A percentile compares a stretch with the other conserved stretches of the same genome.
Conservation (phyloP, 176 grass and related monocot species). For the Eragrostis curvula region DNA sequence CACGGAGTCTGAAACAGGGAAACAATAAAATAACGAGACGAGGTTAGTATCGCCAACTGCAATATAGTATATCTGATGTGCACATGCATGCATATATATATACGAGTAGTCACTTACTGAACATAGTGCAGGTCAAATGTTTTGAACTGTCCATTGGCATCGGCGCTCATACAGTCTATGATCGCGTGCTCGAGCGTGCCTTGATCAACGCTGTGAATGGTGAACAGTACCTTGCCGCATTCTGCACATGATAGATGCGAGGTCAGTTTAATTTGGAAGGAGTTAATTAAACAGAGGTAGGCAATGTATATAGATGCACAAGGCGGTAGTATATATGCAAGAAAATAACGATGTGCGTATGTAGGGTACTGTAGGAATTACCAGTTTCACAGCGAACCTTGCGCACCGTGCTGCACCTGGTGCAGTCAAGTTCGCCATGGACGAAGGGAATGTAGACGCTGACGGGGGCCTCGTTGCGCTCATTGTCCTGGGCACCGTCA, state of each 20-base stretch:
- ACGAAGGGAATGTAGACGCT: not conserved
- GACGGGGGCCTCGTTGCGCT: not conserved
- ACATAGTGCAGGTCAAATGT: not conserved
- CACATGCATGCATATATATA: no score
- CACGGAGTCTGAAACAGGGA: not conserved
- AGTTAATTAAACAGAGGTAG: no score
- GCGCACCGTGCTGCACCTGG: not conserved
- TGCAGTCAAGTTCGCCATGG: not conserved
- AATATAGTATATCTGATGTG: not conserved
- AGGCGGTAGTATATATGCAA: no score
- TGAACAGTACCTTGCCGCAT: not conserved
- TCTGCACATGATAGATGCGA: not conserved
- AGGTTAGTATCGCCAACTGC: not conserved
- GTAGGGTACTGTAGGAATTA: not conserved
- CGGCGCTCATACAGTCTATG: not conserved
- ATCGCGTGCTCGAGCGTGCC: not conserved
- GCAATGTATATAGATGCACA: no score
- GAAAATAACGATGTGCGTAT: not conserved
- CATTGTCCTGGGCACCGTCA: not conserved
- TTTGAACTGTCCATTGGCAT: not conserved
- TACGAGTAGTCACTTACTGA: not conserved
- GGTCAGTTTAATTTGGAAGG: no score
- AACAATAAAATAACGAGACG: not conserved
- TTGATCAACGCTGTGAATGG: not conserved
- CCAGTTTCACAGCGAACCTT: not conserved